These are phyloP conservation scores for Leccinum uliginosum DNA, from an alignment of 768 basidiomycete genomes.

Conservation along the genomic window DNA sequence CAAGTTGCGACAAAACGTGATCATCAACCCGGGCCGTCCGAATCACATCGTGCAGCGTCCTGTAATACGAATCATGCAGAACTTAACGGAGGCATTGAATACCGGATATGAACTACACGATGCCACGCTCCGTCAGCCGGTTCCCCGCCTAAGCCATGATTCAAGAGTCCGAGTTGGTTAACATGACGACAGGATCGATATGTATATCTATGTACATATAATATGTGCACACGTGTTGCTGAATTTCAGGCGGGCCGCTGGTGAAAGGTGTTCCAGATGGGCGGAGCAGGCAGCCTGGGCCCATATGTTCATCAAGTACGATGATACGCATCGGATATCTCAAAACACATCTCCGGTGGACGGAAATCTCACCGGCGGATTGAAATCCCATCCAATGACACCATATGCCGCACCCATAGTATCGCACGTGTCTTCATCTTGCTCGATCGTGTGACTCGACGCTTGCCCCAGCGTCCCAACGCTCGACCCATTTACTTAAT, in stretches of 20 bases:
- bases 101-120: background rate
- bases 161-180: background rate
- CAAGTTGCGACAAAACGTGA: background rate
- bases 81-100: background rate
- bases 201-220: background rate
- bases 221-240: background rate
- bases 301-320: too few species aligned
- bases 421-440: background rate
- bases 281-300: too few species aligned
- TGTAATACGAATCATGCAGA: background rate
- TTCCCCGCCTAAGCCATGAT: background rate
- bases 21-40: background rate
- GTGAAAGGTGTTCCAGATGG: background rate
- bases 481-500: background rate
- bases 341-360: background rate
- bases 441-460: background rate
- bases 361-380: background rate
- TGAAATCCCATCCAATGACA: background rate
- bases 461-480: background rate
- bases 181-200: background rate
- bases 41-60: background rate
- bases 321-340: background rate
- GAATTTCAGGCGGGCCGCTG: too few species aligned
- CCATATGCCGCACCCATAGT: too few species aligned
- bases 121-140: background rate